Conservation (phyloP, 2,329 filamentous ascomycete species). For the Aureobasidium uvarum region DNA sequence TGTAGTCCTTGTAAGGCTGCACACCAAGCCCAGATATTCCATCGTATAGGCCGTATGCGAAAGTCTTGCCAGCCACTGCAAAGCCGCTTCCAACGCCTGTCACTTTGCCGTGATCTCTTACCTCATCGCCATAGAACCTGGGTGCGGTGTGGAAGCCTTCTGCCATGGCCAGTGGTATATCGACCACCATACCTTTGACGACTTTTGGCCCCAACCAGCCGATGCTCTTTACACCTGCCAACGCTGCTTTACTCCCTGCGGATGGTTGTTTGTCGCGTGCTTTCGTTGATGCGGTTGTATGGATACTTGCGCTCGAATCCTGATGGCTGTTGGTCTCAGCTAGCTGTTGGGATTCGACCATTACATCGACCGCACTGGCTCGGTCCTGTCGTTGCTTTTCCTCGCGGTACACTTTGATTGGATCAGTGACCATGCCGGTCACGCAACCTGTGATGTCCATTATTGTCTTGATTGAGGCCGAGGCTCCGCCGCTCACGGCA, state of each 20-base stretch:
- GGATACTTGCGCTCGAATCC: background rate
- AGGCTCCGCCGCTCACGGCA: background rate
- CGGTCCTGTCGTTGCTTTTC: background rate
- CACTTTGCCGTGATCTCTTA: slow-evolving; percentile 53
- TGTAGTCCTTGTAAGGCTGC: slow-evolving; percentile 66
- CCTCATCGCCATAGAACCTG: slow-evolving; percentile 59
- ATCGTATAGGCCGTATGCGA: slow-evolving; percentile 71
- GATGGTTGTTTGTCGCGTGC: background rate
- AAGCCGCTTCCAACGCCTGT: slow-evolving; percentile 53
- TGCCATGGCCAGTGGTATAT: background rate
- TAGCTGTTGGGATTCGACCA: background rate
- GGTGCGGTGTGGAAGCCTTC: slow-evolving; percentile 45
- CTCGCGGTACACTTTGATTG: background rate
- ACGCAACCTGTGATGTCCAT: slow-evolving; percentile 67
- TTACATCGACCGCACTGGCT: no score
- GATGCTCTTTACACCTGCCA: background rate
- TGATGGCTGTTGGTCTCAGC: background rate
- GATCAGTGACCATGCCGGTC: slow-evolving; percentile 3
- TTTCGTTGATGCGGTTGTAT: background rate
- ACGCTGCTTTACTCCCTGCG: background rate
- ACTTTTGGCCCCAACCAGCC: background rate
- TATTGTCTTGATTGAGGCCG: slow-evolving; percentile 41
- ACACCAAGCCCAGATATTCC: slow-evolving; percentile 73
- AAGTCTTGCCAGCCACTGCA: slow-evolving; percentile 55
- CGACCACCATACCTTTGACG: background rate